Base-by-base conservation (phyloP, 306 rosid species). In the Castanopsis chinensis region DNA sequence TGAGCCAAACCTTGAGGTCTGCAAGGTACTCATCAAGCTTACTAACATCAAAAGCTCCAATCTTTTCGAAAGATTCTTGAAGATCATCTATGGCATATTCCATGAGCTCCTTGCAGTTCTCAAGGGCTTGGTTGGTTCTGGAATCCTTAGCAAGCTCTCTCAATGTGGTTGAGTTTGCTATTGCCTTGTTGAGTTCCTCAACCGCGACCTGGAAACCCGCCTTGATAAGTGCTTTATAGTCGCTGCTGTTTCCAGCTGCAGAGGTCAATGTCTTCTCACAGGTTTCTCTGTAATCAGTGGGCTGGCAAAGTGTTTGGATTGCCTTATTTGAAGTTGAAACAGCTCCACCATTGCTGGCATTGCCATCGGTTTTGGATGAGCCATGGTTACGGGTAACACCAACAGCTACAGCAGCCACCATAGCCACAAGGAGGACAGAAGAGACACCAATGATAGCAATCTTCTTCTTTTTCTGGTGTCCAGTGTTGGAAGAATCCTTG, bases 1-100 rank as follows among this genome's bases (percentile, higher is more conserved):
- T 80, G 5, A 94, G 65, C 99, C 97, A 94, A 13, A 89, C 78
- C 61, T 90, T 86, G 6, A 94, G 87, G 65, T 91, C 92, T 25
- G 79, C 89, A 0, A 81, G 70, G 63, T 78, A 88, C 4, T 84
- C 86, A 19, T 69, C 54, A 0, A 94, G 0, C 72, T 86, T 87
- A 37, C 1, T 6, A 0, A 79, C 1, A 0, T 92, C 95, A n/a
- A 91, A 90, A 0, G 63, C 32, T 0, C 91, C 89, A 9, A 92
- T 12, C 28, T 33, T 65, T 0, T 77, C 53, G 2, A 84, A 55
- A 0, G 97, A 90, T 2, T 67, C 77, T 0, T 77, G 14, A 0
- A 94, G 69, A 3, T 87, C 93, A 30, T 86, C 89, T 11, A 94
- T 52, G 0, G 95, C 91, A 19, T 83, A 92, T 0, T 79, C 83